These are phyloP conservation scores for Cladorrhinum sp. DNA, from an alignment of 2,329 filamentous ascomycete species.

Conservation along the genomic window DNA sequence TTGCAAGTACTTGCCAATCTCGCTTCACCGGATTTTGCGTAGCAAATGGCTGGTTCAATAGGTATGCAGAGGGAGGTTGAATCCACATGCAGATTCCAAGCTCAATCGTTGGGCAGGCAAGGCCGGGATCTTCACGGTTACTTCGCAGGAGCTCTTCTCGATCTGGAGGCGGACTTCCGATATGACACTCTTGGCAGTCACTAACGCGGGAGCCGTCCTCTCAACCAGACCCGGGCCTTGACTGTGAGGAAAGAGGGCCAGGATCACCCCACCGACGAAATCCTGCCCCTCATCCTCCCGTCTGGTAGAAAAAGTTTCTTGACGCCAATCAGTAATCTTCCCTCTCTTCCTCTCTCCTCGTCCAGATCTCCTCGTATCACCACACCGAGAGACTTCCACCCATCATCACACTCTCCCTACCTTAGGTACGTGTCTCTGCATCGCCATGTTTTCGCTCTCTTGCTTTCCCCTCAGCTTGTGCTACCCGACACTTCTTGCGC, in stretches of 20 bases:
- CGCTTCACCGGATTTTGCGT: background rate
- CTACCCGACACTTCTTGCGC: background rate
- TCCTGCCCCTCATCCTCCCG: constrained; percentile 24
- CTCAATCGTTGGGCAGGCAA: background rate
- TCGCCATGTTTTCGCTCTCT: background rate
- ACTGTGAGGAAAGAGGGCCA: background rate
- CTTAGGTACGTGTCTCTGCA: constrained; percentile 15
- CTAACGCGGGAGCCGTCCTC: constrained; percentile 19
- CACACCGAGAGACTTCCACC: constrained; percentile 12
- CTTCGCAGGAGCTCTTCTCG: constrained; percentile 6
- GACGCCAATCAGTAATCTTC: constrained; percentile 13
- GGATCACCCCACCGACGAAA: constrained; percentile 28
- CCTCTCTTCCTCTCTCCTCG: constrained; percentile 10
- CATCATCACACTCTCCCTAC: constrained; percentile 11
- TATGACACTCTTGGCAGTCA: constrained; percentile 18
- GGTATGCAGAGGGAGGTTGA: background rate
- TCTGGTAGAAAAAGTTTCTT: constrained; percentile 21
- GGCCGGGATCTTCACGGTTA: background rate
- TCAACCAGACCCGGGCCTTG: constrained; percentile 14
- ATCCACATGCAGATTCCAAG: background rate
- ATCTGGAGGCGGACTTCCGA: constrained; percentile 6
- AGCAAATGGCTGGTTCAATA: background rate
- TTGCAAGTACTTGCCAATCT: background rate
- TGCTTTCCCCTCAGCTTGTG: constrained; percentile 7
- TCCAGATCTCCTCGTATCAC: constrained; percentile 11